Evolutionary conservation across 2,329 filamentous ascomycete species (phyloP).

Genomic region (Fusarium sororula): DNA sequence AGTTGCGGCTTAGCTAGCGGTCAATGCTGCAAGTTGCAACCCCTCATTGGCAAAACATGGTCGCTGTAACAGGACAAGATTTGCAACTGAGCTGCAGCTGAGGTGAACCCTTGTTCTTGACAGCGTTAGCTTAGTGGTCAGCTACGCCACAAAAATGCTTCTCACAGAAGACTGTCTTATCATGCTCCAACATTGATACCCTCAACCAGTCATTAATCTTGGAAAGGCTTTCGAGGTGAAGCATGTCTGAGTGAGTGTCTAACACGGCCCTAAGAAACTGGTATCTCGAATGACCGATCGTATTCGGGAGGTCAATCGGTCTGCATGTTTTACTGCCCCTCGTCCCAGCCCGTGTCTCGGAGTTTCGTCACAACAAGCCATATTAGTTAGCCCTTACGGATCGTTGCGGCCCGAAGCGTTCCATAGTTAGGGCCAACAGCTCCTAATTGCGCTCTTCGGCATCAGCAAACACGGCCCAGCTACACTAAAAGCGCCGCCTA

Average conservation of each 20-base stretch:
- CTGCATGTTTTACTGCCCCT: background rate
- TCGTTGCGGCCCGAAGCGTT: slow-evolving; percentile 5
- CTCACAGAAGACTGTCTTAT: background rate
- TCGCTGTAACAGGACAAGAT: background rate
- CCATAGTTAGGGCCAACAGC: background rate
- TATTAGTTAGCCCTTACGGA: background rate
- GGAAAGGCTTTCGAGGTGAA: background rate
- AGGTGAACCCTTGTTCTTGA: background rate
- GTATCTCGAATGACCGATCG: background rate
- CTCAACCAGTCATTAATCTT: accelerated
- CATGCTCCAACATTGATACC: no score
- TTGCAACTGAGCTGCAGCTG: background rate
- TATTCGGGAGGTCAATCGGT: background rate
- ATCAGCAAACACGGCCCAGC: background rate
- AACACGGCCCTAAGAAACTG: accelerated
- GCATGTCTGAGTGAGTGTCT: background rate
- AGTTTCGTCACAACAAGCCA: background rate
- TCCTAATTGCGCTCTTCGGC: background rate
- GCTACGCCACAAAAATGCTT: background rate
- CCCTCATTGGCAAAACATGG: background rate
- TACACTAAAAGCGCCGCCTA: background rate
- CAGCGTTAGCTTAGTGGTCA: background rate
- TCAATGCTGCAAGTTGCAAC: background rate
- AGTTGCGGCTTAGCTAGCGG: background rate
- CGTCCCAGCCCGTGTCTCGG: background rate